phyloP scores from a whole-genome alignment of 2,329 filamentous ascomycete genomes.

The Alternaria brassicicola region DNA sequence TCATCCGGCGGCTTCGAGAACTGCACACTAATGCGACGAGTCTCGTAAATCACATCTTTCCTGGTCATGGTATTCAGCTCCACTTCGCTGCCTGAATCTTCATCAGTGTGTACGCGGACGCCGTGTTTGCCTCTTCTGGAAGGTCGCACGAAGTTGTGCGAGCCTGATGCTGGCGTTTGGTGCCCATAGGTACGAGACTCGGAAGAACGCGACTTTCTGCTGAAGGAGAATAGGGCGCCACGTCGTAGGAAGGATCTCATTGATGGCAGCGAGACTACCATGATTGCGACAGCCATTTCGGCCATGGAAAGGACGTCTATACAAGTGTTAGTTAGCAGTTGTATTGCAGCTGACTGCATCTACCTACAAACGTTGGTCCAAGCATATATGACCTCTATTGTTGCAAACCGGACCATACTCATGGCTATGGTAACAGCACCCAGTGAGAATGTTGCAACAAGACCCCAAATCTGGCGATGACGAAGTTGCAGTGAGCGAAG shows the following conservation, averaged over 20 bases:
- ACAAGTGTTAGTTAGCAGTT: not conserved
- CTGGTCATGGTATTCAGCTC: slow-evolving; percentile 26
- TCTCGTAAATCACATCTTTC: slow-evolving; percentile 33
- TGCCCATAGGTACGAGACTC: slow-evolving; percentile 13
- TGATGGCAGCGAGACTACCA: slow-evolving; percentile 33
- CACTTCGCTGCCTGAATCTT: slow-evolving; percentile 31
- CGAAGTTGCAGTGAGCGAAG: slow-evolving; percentile 27
- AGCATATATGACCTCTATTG: slow-evolving; percentile 28
- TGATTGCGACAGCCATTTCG: slow-evolving; percentile 36
- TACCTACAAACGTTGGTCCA: slow-evolving; percentile 36
- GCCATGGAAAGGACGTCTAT: slow-evolving; percentile 34
- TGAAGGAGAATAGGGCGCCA: slow-evolving; percentile 26
- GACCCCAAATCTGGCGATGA: slow-evolving; percentile 28
- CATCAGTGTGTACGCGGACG: slow-evolving; percentile 15
- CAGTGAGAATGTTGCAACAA: slow-evolving; percentile 31
- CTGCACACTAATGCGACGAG: slow-evolving; percentile 27
- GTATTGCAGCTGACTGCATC: not conserved
- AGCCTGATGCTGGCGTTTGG: slow-evolving; percentile 12
- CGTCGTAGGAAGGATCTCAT: slow-evolving; percentile 31
- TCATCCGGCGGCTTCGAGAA: slow-evolving; percentile 21
- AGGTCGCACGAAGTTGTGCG: slow-evolving; percentile 12
- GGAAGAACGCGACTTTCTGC: slow-evolving; percentile 21
- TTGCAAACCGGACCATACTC: slow-evolving; percentile 28
- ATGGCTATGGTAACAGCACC: slow-evolving; percentile 31
- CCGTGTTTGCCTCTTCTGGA: slow-evolving; percentile 14